Percentiles rank a stretch among this genome's conserved stretches.
These are phyloP conservation scores for Ophiocordyceps robertsii DNA, from an alignment of 2,329 filamentous ascomycete genomes.

Conservation along the genomic window DNA sequence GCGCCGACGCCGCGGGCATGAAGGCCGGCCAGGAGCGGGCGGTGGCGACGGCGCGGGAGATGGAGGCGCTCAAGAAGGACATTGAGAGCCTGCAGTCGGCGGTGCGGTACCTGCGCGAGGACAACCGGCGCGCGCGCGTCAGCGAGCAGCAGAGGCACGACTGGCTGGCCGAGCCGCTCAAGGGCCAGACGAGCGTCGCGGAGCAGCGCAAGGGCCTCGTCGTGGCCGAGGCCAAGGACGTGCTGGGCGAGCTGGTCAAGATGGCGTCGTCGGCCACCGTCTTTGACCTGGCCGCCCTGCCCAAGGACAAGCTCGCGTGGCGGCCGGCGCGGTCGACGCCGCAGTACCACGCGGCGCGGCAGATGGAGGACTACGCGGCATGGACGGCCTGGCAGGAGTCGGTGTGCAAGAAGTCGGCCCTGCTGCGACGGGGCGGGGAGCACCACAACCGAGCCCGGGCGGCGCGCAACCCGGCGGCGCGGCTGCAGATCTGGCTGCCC, in stretches of 20 bases:
- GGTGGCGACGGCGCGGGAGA: conserved; percentile 57
- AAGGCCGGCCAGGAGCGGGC: conserved; percentile 52
- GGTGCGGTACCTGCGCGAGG: conserved; percentile 53
- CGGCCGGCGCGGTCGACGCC: conserved; percentile 49
- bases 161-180: conserved; percentile 50
- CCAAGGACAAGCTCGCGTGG: conserved; percentile 51
- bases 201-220: conserved; percentile 39
- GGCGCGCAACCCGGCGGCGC: conserved; percentile 27
- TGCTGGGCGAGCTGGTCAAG: conserved; percentile 49
- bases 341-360: conserved; percentile 51
- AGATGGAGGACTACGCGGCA: conserved; percentile 50
- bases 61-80: conserved; percentile 58
- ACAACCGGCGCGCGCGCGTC: conserved; percentile 48
- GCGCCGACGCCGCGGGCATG: conserved; percentile 33
- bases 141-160: conserved; percentile 41
- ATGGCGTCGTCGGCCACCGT: conserved; percentile 42
- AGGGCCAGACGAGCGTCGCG: conserved; percentile 25
- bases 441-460: conserved; percentile 9
- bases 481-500: conserved; percentile 35
- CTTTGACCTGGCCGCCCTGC: conserved; percentile 44
- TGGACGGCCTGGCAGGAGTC: conserved; percentile 46
- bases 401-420: conserved; percentile 38
- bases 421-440: conserved; percentile 12
- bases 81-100: conserved; percentile 51
- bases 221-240: conserved; percentile 47